phyloP scores from a whole-genome alignment of 2,329 filamentous ascomycete species.

The Westerdykella ornata region DNA sequence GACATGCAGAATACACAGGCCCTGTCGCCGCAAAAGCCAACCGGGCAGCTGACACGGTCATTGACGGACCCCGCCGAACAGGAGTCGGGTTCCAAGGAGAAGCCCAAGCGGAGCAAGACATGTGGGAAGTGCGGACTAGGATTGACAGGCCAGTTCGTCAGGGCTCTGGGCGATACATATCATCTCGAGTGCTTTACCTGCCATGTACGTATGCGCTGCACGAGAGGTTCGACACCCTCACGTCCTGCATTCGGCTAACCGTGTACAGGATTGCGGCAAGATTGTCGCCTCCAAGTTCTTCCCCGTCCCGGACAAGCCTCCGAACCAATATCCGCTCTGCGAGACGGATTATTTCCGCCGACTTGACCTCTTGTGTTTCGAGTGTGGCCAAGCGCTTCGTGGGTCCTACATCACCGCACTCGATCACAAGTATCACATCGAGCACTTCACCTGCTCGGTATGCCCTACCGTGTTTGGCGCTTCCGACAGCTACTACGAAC shows the following conservation, averaged over 20 bases:
- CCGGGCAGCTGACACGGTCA: constrained; percentile 20
- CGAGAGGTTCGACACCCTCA: background rate
- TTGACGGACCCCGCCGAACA: constrained; percentile 24
- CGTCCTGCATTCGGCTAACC: constrained; percentile 6
- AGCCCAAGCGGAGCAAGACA: constrained; percentile 34
- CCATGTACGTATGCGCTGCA: constrained; percentile 64
- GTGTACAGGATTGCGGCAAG: constrained; percentile 79
- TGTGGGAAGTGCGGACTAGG: constrained; percentile 82
- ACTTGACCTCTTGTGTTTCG: constrained; percentile 81
- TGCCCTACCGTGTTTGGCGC: constrained; percentile 97
- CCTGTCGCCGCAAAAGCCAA: constrained; percentile 19
- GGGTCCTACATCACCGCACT: constrained; percentile 97
- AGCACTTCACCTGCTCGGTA: constrained; percentile 96
- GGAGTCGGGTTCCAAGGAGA: constrained; percentile 15
- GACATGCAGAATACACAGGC: constrained; percentile 20
- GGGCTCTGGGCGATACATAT: constrained; percentile 86
- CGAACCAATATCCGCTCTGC: constrained; percentile 87
- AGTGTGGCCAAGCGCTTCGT: constrained; percentile 85
- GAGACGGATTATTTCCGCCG: constrained; percentile 97
- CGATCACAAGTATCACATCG: constrained; percentile 93
- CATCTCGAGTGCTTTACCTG: constrained; percentile 98
- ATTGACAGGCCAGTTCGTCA: constrained; percentile 90
- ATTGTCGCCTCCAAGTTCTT: constrained; percentile 99
- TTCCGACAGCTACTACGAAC: constrained; percentile 97
- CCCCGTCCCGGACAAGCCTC: constrained; percentile 84